Percentiles rank a stretch among this genome's conserved stretches.
Conservation (phyloP, 257 asterid genomes). For the Nicotiana paniculata region DNA sequence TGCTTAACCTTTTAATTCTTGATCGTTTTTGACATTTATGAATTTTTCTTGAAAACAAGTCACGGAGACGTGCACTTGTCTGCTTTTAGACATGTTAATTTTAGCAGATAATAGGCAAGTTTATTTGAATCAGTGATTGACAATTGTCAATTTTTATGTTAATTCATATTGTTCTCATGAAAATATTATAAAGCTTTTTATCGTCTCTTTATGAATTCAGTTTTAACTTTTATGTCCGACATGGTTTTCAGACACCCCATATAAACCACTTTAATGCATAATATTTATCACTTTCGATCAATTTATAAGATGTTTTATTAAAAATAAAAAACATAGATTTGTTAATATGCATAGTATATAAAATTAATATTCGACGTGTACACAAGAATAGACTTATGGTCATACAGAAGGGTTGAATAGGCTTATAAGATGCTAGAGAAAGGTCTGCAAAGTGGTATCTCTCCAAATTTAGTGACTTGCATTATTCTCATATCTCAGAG, state of each 20-base stretch:
- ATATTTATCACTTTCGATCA: background rate
- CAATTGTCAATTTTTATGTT: background rate
- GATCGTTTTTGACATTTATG: no score
- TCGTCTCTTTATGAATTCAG: background rate
- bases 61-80: no score
- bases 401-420: slow-evolving; percentile 40
- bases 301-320: no score
- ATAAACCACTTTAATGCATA: background rate
- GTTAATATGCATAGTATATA: no score
- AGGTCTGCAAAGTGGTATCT: slow-evolving; percentile 29
- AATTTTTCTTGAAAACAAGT: no score
- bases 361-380: no score
- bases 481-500: slow-evolving; percentile 66
- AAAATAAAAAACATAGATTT: no score
- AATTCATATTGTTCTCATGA: background rate
- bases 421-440: slow-evolving; percentile 49
- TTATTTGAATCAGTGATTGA: background rate
- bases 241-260: background rate
- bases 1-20: no score
- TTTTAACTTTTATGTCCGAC: background rate
- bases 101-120: no score
- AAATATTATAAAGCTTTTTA: background rate
- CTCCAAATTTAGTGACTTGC: slow-evolving; percentile 66
- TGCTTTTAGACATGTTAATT: no score
- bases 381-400: no score